Conservation (phyloP, 192 early-diverging fungal species). For the Phlyctochytrium planicorne region DNA sequence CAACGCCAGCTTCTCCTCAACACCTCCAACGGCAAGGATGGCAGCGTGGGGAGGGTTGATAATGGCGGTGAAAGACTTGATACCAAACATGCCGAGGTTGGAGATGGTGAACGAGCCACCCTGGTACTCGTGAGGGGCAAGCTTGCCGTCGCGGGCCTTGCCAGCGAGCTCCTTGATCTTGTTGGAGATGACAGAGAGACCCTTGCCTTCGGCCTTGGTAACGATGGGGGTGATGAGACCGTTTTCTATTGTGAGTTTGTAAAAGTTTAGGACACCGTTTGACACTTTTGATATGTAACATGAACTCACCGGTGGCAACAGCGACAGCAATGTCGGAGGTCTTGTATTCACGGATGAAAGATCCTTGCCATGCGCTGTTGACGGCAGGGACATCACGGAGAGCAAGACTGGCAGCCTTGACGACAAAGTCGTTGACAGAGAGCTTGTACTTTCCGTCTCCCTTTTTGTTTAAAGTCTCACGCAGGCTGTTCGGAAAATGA, state of each 20-base stretch:
- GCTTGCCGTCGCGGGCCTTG: slow-evolving; percentile 83
- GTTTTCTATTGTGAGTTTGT: slow-evolving; percentile 37
- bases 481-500: slow-evolving; percentile 59
- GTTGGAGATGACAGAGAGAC: slow-evolving; percentile 81
- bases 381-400: slow-evolving; percentile 90
- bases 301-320: slow-evolving; percentile 74
- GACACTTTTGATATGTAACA: not conserved
- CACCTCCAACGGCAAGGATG: slow-evolving; percentile 89
- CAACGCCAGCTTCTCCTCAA: slow-evolving; percentile 63
- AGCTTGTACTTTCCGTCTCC: slow-evolving; percentile 91
- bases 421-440: slow-evolving; percentile 97
- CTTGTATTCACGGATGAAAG: slow-evolving; percentile 93
- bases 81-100: slow-evolving; percentile 97
- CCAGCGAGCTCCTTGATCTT: slow-evolving; percentile 81
- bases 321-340: slow-evolving; percentile 92
- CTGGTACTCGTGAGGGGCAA: slow-evolving; percentile 95
- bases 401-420: slow-evolving; percentile 91
- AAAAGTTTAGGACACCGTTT: no score
- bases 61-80: slow-evolving; percentile 94
- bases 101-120: slow-evolving; percentile 98
- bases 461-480: slow-evolving; percentile 83
- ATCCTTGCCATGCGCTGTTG: slow-evolving; percentile 85
- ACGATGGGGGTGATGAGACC: slow-evolving; percentile 98
- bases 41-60: slow-evolving; percentile 94
- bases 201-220: slow-evolving; percentile 75